phyloP scores from a whole-genome alignment of 305 asterid genomes.

The Withania somnifera region DNA sequence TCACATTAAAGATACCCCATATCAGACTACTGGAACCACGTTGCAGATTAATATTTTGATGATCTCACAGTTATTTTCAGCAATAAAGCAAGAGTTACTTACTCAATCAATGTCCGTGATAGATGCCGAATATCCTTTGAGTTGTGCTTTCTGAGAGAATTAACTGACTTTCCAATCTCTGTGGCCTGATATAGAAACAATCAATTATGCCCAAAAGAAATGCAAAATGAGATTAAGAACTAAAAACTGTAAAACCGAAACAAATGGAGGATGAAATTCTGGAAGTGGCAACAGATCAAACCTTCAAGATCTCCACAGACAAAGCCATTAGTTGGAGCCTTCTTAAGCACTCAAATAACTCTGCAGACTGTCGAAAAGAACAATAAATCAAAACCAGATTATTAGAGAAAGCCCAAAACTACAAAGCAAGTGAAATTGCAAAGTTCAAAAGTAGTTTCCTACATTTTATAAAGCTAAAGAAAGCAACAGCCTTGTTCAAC shows the following conservation, averaged over 20 bases:
- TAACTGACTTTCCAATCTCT: constrained; percentile 57
- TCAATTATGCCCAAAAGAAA: constrained; percentile 3
- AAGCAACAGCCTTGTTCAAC: neutral
- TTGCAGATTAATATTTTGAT: neutral
- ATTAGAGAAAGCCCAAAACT: constrained; percentile 13
- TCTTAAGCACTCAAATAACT: constrained; percentile 55
- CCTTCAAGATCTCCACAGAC: constrained; percentile 79
- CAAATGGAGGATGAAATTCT: neutral
- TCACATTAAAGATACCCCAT: neutral
- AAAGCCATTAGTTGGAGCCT: constrained; percentile 70
- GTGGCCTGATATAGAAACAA: constrained; percentile 39
- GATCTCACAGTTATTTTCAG: neutral
- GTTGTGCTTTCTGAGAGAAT: constrained; percentile 38
- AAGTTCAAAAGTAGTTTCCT: neutral
- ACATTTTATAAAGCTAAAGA: neutral
- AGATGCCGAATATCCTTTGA: constrained; percentile 41
- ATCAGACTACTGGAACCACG: neutral
- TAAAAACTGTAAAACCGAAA: neutral
- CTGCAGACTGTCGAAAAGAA: neutral
- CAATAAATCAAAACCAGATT: constrained; percentile 39
- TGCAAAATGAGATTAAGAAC: neutral
- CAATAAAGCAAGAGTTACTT: constrained; percentile 13
- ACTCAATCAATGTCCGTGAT: constrained; percentile 38
- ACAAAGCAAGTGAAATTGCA: neutral
- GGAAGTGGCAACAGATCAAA: constrained; percentile 16